These are phyloP conservation scores for Pythium diclinum DNA, from an alignment of 352 stramenopile genomes.

Conservation along the genomic window DNA sequence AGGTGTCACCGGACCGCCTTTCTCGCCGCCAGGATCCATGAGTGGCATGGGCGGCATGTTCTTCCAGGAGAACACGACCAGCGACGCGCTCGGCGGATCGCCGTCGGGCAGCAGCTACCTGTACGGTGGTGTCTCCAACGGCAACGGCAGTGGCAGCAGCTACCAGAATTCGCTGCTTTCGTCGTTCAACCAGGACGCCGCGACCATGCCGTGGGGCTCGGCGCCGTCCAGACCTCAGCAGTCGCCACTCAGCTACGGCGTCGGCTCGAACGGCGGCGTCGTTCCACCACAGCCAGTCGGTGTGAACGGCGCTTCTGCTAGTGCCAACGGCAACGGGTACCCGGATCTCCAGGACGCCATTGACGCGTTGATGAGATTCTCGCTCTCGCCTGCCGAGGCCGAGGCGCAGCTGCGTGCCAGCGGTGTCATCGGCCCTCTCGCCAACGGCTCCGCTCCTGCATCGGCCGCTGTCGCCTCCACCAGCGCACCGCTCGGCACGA, in stretches of 20 bases:
- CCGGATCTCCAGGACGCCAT: slow-evolving; percentile 84
- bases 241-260: slow-evolving; percentile 15
- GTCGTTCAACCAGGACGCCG: slow-evolving; percentile 50
- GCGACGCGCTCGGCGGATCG: slow-evolving; percentile 18
- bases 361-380: slow-evolving; percentile 87
- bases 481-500: slow-evolving; percentile 30
- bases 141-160: slow-evolving; percentile 4
- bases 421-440: slow-evolving; percentile 5
- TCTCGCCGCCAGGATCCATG: slow-evolving; percentile 37
- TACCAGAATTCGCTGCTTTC: slow-evolving; percentile 64
- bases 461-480: background rate
- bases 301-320: slow-evolving; percentile 15
- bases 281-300: slow-evolving; percentile 29
- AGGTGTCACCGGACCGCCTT: slow-evolving; percentile 53
- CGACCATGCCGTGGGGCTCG: slow-evolving; percentile 12
- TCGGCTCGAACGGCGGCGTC: slow-evolving; percentile 10
- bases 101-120: slow-evolving; percentile 35
- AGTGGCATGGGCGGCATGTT: slow-evolving; percentile 50
- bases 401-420: slow-evolving; percentile 24
- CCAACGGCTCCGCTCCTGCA: slow-evolving; percentile 7
- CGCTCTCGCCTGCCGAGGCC: slow-evolving; percentile 49
- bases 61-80: slow-evolving; percentile 51
- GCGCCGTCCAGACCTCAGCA: slow-evolving; percentile 10
- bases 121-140: slow-evolving; percentile 27
- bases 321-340: slow-evolving; percentile 40